Evolutionary conservation across 106 monocot species (phyloP).

Genomic region (Narthecium ossifragum): DNA sequence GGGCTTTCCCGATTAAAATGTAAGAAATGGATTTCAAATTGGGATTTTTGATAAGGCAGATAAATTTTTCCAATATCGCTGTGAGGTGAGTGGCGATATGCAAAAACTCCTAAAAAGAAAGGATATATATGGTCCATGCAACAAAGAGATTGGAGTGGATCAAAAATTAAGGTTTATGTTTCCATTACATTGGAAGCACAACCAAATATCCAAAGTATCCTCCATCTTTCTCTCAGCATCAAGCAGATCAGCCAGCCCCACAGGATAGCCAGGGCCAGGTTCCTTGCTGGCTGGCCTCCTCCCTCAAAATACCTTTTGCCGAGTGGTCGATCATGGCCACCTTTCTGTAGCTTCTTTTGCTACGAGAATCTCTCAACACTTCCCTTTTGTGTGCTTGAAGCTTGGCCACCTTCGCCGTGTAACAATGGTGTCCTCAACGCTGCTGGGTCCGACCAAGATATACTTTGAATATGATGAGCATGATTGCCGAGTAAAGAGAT

Average conservation of each 20-base stretch:
- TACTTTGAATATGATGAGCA: not conserved
- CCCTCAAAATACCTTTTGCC: not conserved
- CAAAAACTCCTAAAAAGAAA: not conserved
- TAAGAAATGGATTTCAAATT: not conserved
- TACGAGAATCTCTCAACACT: not conserved
- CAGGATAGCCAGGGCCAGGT: too few species aligned
- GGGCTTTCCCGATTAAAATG: conserved; percentile 1
- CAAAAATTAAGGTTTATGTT: too few species aligned
- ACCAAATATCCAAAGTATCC: conserved; percentile 12
- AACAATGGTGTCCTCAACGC: not conserved
- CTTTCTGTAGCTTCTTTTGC: not conserved
- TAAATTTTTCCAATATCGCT: too few species aligned
- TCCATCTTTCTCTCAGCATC: too few species aligned
- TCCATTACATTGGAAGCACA: not conserved
- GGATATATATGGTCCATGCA: not conserved
- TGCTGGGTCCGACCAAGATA: not conserved
- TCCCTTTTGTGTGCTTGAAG: conserved; percentile 1
- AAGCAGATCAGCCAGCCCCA: too few species aligned
- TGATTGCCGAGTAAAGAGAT: not conserved
- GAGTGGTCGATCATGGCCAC: conserved; percentile 9
- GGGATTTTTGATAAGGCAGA: too few species aligned
- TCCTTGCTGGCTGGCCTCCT: not conserved
- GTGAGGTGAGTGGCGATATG: not conserved
- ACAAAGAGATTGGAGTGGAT: conserved; percentile 1
- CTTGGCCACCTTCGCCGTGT: not conserved